These are phyloP conservation scores for Zasmidium cellare DNA, from an alignment of 2,329 filamentous ascomycete species.

Conservation along the genomic window DNA sequence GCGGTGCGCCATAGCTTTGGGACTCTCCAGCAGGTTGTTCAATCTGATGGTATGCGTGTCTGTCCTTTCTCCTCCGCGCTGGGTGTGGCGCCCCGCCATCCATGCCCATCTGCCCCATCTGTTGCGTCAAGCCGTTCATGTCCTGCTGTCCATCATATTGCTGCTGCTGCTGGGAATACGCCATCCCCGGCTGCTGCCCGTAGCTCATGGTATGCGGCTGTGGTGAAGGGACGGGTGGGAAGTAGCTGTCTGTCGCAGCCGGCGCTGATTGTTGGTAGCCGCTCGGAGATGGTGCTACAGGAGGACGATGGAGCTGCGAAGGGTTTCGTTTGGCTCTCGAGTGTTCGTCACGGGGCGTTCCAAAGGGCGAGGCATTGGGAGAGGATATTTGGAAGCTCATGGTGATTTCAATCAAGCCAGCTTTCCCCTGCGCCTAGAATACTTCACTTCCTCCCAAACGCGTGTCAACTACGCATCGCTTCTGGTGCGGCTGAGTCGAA, in stretches of 20 bases:
- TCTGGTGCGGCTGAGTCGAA: background rate
- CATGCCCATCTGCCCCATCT: slow-evolving; percentile 77
- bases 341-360: slow-evolving; percentile 25
- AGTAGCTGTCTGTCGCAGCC: slow-evolving; percentile 39
- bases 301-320: slow-evolving; percentile 37
- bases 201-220: slow-evolving; percentile 22
- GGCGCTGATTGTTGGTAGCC: slow-evolving; percentile 43
- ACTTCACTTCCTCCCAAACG: background rate
- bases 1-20: slow-evolving; percentile 69
- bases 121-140: slow-evolving; percentile 59
- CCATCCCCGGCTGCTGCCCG: slow-evolving; percentile 23
- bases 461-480: background rate
- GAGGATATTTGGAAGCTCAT: slow-evolving; percentile 18
- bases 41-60: slow-evolving; percentile 87
- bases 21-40: slow-evolving; percentile 66
- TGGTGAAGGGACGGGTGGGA: slow-evolving; percentile 37
- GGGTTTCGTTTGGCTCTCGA: slow-evolving; percentile 22
- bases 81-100: slow-evolving; percentile 51
- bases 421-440: background rate
- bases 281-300: slow-evolving; percentile 44
- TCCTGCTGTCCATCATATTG: slow-evolving; percentile 32
- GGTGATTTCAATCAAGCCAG: background rate
- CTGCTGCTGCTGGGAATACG: slow-evolving; percentile 11
- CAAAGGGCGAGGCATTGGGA: slow-evolving; percentile 27
- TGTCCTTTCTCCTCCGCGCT: slow-evolving; percentile 79